These are phyloP conservation scores for Colletotrichum filicis DNA, from an alignment of 2,329 filamentous ascomycete genomes.

Conservation along the genomic window DNA sequence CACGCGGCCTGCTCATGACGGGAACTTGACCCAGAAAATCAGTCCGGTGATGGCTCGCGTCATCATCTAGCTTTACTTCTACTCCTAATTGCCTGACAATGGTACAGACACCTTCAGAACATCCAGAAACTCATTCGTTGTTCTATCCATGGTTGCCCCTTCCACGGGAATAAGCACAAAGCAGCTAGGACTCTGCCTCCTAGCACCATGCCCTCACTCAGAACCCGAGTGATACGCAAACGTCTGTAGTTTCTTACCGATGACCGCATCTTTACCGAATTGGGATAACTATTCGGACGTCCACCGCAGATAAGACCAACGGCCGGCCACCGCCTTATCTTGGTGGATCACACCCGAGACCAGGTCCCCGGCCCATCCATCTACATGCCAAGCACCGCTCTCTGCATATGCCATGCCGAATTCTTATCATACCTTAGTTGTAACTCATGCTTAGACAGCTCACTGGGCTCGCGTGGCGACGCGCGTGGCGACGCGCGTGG, in stretches of 20 bases:
- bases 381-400: constrained; percentile 13
- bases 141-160: background rate
- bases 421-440: constrained; percentile 17
- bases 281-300: constrained; percentile 4
- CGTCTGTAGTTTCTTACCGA: constrained; percentile 30
- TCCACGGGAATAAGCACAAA: background rate
- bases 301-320: constrained; percentile 32
- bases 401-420: constrained; percentile 2
- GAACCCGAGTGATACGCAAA: background rate
- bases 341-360: constrained; percentile 7
- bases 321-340: constrained; percentile 20
- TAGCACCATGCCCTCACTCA: background rate
- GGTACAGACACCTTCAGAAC: background rate
- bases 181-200: background rate
- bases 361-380: constrained; percentile 7
- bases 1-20: background rate
- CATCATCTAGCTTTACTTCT: background rate
- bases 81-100: too few species aligned
- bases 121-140: background rate
- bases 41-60: background rate
- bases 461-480: constrained; percentile 12
- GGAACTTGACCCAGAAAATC: background rate
- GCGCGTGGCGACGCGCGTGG: too few species aligned
- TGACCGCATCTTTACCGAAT: background rate
- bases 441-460: background rate